These are phyloP conservation scores for Aegilops umbellulata DNA, from an alignment of 176 grass and related monocot genomes.

Conservation along the genomic window DNA sequence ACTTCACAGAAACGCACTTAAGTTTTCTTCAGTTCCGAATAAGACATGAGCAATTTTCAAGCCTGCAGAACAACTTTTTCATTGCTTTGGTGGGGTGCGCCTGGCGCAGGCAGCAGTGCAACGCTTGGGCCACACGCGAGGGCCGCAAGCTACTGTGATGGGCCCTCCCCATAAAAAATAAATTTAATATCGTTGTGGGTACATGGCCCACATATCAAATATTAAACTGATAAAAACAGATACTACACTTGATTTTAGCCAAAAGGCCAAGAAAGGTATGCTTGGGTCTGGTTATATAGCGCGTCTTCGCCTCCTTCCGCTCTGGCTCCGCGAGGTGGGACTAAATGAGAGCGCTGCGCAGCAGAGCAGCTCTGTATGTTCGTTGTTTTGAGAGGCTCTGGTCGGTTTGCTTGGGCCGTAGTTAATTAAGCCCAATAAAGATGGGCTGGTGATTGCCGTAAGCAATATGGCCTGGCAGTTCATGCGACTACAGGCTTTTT, in stretches of 20 bases:
- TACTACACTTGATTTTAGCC: conserved; percentile 86
- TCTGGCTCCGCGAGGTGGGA: neutral
- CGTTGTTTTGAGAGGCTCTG: neutral
- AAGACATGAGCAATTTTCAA: too few relatives aligned
- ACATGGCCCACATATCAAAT: conserved; percentile 58
- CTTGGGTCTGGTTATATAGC: neutral
- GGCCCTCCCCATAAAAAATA: neutral
- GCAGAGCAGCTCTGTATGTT: neutral
- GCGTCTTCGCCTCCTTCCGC: neutral
- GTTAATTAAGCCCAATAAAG: neutral
- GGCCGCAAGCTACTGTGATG: neutral
- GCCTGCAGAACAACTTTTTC: too few relatives aligned
- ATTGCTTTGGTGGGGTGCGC: neutral
- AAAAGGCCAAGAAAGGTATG: conserved; percentile 91
- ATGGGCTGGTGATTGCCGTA: neutral
- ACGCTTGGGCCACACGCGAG: neutral
- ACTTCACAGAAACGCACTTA: too few relatives aligned
- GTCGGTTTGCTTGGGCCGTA: neutral
- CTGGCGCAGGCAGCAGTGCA: neutral
- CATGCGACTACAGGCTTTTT: too few relatives aligned
- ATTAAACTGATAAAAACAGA: conserved; percentile 95
- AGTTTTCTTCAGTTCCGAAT: too few relatives aligned
- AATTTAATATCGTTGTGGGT: conserved; percentile 69
- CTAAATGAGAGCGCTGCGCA: neutral
- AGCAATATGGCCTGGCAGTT: neutral